Percentiles rank a stretch among this genome's conserved stretches.
phyloP scores from a whole-genome alignment of 306 rosid species.

The Mucuna pruriens region DNA sequence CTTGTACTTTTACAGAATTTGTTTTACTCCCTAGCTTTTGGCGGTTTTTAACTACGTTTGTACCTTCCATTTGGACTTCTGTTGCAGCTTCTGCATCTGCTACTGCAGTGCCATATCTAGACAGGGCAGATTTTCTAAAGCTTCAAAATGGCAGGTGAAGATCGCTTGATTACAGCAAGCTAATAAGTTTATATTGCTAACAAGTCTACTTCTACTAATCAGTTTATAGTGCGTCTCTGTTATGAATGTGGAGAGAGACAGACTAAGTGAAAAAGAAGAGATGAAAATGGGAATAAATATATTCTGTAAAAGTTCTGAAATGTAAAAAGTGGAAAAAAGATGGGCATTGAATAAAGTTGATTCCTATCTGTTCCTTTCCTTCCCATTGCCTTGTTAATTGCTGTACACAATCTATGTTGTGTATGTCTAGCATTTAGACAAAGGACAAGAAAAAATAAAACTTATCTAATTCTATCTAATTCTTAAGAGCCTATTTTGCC shows the following conservation, averaged over 20 bases:
- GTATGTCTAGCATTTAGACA: background rate
- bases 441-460: background rate
- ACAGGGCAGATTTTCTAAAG: constrained; percentile 69
- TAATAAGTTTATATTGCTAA: background rate
- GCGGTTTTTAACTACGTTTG: background rate
- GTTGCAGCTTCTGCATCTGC: constrained; percentile 77
- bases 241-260: constrained; percentile 3
- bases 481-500: background rate
- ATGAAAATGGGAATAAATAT: background rate
- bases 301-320: constrained; percentile 13
- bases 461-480: background rate
- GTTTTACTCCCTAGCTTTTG: constrained; percentile 13
- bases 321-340: constrained; percentile 26
- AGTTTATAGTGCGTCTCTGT: background rate
- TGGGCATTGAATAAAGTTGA: background rate
- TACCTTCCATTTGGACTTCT: constrained; percentile 40
- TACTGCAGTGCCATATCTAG: constrained; percentile 58
- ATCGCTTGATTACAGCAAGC: background rate
- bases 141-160: constrained; percentile 96
- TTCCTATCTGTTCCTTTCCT: background rate
- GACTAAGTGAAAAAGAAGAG: constrained; percentile 7
- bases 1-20: constrained; percentile 7
- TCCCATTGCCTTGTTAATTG: background rate
- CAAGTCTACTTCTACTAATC: background rate
- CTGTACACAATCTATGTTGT: background rate